Evolutionary conservation across 192 early-diverging fungal species (phyloP).

Genomic region (Linnemannia hyalina): DNA sequence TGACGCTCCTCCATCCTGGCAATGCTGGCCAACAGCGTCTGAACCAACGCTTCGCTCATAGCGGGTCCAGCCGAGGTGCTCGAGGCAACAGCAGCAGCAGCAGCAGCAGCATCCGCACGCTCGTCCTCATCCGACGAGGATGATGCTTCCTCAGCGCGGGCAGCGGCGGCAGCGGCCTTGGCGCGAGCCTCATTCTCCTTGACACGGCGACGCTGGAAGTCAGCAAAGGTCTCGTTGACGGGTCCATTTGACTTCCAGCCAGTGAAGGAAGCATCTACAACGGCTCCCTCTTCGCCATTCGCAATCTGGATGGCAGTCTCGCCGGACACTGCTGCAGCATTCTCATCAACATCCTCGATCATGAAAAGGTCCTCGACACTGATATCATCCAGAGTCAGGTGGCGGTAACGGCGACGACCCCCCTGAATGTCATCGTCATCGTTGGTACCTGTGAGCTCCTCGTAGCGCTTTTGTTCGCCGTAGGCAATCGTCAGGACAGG

Average conservation of each 20-base stretch:
- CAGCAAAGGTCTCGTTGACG: slow-evolving; percentile 26
- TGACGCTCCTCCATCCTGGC: slow-evolving; percentile 48
- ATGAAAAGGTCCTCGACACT: slow-evolving; percentile 45
- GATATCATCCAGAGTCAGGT: slow-evolving; percentile 34
- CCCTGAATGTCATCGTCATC: slow-evolving; percentile 34
- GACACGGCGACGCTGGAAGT: slow-evolving; percentile 32
- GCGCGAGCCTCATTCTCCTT: slow-evolving; percentile 34
- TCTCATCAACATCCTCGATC: not conserved
- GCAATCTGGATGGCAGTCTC: slow-evolving; percentile 15
- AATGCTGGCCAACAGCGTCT: slow-evolving; percentile 39
- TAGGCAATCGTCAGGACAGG: slow-evolving; percentile 32
- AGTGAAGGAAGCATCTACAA: not conserved
- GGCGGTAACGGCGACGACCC: slow-evolving; percentile 37
- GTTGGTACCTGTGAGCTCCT: slow-evolving; percentile 25
- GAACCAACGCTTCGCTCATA: slow-evolving; percentile 38
- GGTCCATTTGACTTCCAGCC: slow-evolving; percentile 10
- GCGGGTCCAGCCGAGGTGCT: slow-evolving; percentile 1
- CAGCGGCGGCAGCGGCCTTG: not conserved
- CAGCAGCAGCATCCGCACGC: not conserved
- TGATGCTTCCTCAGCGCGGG: not conserved
- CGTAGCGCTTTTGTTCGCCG: slow-evolving; percentile 33
- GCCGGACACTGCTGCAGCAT: not conserved
- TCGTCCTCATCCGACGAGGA: slow-evolving; percentile 2
- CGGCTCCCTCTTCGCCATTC: slow-evolving; percentile 28
- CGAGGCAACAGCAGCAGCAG: not conserved